phyloP scores from a whole-genome alignment of 306 rosid genomes.

The Carpinus viminea region DNA sequence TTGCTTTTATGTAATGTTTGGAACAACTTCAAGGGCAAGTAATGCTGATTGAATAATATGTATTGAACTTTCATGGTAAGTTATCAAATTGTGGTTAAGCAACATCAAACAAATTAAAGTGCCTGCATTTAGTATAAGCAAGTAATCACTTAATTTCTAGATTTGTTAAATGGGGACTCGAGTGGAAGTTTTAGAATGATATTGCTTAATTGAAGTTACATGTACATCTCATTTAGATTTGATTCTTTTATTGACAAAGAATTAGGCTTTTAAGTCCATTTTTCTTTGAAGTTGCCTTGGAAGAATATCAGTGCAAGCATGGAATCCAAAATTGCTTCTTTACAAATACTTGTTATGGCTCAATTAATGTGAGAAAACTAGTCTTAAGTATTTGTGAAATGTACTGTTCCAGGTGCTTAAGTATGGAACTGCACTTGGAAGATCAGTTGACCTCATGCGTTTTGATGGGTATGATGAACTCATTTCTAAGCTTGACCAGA shows the following conservation, averaged over 20 bases:
- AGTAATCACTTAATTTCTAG: too few relatives aligned
- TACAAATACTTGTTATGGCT: background rate
- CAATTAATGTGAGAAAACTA: conserved; percentile 6
- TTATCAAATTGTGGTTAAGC: background rate
- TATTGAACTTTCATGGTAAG: background rate
- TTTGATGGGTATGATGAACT: conserved; percentile 53
- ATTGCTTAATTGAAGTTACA: background rate
- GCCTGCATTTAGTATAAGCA: background rate
- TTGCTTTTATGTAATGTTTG: background rate
- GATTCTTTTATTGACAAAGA: background rate
- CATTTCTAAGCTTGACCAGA: conserved; percentile 51
- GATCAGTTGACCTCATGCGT: conserved; percentile 52
- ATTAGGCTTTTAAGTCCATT: too few relatives aligned
- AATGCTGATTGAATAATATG: background rate
- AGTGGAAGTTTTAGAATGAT: background rate
- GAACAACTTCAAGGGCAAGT: background rate
- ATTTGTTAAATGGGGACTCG: too few relatives aligned
- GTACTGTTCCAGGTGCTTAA: conserved; percentile 60
- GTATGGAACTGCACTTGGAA: conserved; percentile 60
- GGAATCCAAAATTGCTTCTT: conserved; percentile 6
- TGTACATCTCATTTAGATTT: background rate
- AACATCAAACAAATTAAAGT: background rate
- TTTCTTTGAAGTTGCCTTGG: background rate
- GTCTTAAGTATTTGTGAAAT: conserved; percentile 7
- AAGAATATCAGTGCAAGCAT: conserved; percentile 6